phyloP scores from a whole-genome alignment of 495 filamentous ascomycete genomes.

The Neurospora africana region DNA sequence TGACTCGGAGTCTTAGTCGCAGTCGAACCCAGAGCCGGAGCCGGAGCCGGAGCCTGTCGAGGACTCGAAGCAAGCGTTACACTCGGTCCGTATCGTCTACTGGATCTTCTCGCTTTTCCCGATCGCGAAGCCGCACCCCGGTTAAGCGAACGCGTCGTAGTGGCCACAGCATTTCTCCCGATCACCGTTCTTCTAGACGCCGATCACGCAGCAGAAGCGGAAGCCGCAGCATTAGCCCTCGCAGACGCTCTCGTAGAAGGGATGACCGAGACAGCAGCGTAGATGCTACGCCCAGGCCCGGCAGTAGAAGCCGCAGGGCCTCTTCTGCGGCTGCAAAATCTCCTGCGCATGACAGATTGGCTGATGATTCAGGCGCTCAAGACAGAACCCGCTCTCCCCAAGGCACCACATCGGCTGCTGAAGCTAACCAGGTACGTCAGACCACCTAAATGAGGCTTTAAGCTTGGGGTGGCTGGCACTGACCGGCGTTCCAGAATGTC shows the following conservation, averaged over 20 bases:
- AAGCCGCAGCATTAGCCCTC: constrained; percentile 29
- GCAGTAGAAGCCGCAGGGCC: constrained; percentile 22
- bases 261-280: background rate
- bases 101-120: constrained; percentile 23
- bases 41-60: constrained; percentile 8
- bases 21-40: constrained; percentile 7
- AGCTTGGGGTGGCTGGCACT: background rate
- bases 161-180: constrained; percentile 31
- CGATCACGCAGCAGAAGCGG: constrained; percentile 31
- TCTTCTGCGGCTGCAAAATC: constrained; percentile 42
- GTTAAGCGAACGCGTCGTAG: constrained; percentile 31
- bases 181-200: constrained; percentile 12
- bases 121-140: constrained; percentile 28
- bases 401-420: constrained; percentile 19
- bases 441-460: constrained; percentile 9
- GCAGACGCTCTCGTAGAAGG: background rate
- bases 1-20: constrained; percentile 3
- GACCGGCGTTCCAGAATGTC: constrained; percentile 1
- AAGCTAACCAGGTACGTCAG: constrained; percentile 29
- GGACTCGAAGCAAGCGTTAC: constrained; percentile 11
- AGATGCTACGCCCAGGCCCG: constrained; percentile 16
- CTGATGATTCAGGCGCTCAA: constrained; percentile 56
- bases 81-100: constrained; percentile 39
- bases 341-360: constrained; percentile 38
- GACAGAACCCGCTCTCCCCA: constrained; percentile 33